Conservation (phyloP, 2,329 filamentous ascomycete genomes). For the Exophiala calicioides region DNA sequence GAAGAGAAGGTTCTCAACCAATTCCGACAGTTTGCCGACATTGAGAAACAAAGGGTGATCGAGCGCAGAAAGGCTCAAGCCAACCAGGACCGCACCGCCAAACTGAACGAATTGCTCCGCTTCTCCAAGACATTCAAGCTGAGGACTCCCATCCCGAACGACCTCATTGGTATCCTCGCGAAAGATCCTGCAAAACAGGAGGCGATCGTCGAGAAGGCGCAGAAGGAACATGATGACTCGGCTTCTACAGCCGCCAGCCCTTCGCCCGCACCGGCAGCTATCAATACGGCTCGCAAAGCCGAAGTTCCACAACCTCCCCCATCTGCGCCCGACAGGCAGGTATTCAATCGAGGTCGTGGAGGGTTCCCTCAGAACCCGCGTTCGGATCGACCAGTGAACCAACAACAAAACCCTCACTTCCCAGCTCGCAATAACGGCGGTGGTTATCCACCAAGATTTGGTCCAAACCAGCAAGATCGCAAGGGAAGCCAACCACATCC, state of each 20-base stretch:
- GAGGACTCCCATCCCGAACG: conserved; percentile 84
- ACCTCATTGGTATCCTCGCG: conserved; percentile 90
- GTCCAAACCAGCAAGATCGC: conserved; percentile 29
- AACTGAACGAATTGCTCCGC: conserved; percentile 90
- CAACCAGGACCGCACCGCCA: conserved; percentile 80
- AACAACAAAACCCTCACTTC: conserved; percentile 35
- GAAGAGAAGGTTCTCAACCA: conserved; percentile 63
- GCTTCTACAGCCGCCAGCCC: conserved; percentile 35
- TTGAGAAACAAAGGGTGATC: conserved; percentile 61
- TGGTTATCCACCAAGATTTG: conserved; percentile 17
- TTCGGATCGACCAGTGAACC: conserved; percentile 34
- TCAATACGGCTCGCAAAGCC: conserved; percentile 56
- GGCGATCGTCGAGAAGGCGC: conserved; percentile 85
- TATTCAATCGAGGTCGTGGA: conserved; percentile 49
- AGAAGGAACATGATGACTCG: conserved; percentile 68
- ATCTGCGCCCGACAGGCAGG: conserved; percentile 49
- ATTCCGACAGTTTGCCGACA: conserved; percentile 65
- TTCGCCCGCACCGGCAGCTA: conserved; percentile 42
- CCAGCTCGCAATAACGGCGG: conserved; percentile 18
- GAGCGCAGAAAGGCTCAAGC: conserved; percentile 58
- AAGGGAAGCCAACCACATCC: conserved; percentile 17
- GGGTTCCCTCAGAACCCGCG: conserved; percentile 35
- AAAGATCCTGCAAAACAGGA: conserved; percentile 96
- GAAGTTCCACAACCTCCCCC: conserved; percentile 40
- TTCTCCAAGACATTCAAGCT: conserved; percentile 95